Evolutionary conservation across 2,329 filamentous ascomycete genomes (phyloP), one percentile per base, ranked within the genome.

Genomic region (Fusarium sp.): DNA sequence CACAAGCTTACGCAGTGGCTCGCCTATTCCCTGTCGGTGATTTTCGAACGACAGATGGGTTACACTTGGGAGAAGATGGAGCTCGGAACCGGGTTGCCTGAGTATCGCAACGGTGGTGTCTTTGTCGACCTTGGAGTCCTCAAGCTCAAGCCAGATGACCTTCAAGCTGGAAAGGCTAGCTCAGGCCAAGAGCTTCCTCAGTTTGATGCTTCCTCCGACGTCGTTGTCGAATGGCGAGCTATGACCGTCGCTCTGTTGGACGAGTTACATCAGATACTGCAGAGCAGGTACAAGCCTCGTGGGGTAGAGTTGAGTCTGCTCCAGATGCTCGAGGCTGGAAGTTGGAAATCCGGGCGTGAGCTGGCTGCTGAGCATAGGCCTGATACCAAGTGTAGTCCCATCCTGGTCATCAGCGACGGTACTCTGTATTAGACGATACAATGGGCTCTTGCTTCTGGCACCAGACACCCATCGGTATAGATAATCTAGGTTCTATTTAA

Each of bases 351-450:
- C 71, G 92, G 93, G 58, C 86, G 93, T 78, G 93, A 95, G 81
- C 85, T 95, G 74, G 93, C 93, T 52, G 92, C 94, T 77, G 89
- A 94, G 59, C 90, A 88, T 46, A 85, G 93, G 61, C 93, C 93
- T 18, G 91, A 92, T 74, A 95, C 92, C 14, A 93, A 91, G 81
- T 91, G 93, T 70, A 92, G 92, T 57, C 93, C 93, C 14, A 94
- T 96, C 77, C 89, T 94, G 24, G 49, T 71, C 0, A 58, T 57
- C 1, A 71, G 68, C 20, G 68, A 71, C 18, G 68, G 68, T 6
- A 69, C 68, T 7, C 47, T 69, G 0, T 70, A 69, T 18, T 71
- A 69, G 12, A 8, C 3, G 3, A 4, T 20, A 18, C 2, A 10
- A 29, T 7, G 9, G 8, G 4, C 20, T n/a, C 7, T 29, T 1